Percentiles rank a stretch among this genome's conserved stretches.
Conservation (phyloP, 352 stramenopile species). For the Phytophthora ramorum region DNA sequence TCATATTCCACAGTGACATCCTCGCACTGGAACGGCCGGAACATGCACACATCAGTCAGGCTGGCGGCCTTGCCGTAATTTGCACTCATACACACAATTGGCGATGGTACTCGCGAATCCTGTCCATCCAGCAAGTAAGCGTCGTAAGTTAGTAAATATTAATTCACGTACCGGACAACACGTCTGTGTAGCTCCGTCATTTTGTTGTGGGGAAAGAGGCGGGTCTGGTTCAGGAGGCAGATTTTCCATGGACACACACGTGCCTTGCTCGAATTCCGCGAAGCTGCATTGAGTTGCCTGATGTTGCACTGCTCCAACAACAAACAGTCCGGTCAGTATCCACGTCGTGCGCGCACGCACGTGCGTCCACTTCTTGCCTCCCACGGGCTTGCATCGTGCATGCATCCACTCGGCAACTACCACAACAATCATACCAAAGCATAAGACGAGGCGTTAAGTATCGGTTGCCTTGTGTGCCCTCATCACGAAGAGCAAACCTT, state of each 20-base stretch:
- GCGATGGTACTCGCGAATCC: slow-evolving; percentile 1
- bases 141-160: slow-evolving; percentile 5
- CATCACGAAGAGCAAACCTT: slow-evolving; percentile 27
- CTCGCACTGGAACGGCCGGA: background rate
- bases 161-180: slow-evolving; percentile 5
- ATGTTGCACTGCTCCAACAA: slow-evolving; percentile 29
- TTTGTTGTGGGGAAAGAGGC: slow-evolving; percentile 12
- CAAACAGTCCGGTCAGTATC: slow-evolving; percentile 2
- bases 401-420: slow-evolving; percentile 46
- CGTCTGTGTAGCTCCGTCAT: background rate
- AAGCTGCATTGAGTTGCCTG: slow-evolving; percentile 38
- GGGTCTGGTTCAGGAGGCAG: slow-evolving; percentile 16
- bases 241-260: slow-evolving; percentile 3
- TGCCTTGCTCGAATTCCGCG: slow-evolving; percentile 15
- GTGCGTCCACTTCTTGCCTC: slow-evolving; percentile 18
- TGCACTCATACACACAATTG: background rate
- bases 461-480: background rate
- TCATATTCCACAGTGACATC: background rate
- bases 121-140: slow-evolving; percentile 10
- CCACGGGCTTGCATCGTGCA: slow-evolving; percentile 10
- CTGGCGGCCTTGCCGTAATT: background rate
- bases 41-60: slow-evolving; percentile 5
- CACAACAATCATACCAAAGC: slow-evolving; percentile 2
- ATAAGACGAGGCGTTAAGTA: background rate
- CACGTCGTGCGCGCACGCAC: background rate